Percentiles rank a stretch among this genome's conserved stretches.
phyloP scores from a whole-genome alignment of 2,329 filamentous ascomycete genomes.

The Chaetomiaceae sp. region DNA sequence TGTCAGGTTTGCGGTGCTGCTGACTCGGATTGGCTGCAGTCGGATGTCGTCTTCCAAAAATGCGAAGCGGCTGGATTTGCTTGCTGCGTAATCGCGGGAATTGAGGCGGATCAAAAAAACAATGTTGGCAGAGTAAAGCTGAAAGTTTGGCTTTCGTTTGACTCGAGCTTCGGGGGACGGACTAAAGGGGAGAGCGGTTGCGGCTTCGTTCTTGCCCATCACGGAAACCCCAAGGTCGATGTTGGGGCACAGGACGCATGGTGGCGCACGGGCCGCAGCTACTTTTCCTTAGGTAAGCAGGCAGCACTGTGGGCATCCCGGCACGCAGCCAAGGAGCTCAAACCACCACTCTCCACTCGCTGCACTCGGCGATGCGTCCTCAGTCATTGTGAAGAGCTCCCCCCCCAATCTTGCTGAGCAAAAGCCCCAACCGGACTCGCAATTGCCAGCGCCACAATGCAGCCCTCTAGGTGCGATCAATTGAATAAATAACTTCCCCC shows the following conservation, averaged over 20 bases:
- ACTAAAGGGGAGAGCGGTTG: slow-evolving; percentile 4
- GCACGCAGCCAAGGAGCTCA: slow-evolving; percentile 1
- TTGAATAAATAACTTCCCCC: too few species aligned
- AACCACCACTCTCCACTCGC: not conserved
- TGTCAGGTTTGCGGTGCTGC: not conserved
- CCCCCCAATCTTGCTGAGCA: slow-evolving; percentile 13
- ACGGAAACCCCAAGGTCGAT: not conserved
- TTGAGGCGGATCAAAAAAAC: not conserved
- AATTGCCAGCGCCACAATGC: slow-evolving; percentile 30
- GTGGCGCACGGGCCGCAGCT: slow-evolving; percentile 10
- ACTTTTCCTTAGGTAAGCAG: not conserved
- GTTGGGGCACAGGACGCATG: slow-evolving; percentile 8
- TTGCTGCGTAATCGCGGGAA: not conserved
- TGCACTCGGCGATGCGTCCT: slow-evolving; percentile 5
- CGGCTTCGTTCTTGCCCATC: slow-evolving; percentile 15
- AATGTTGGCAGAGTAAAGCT: too few species aligned
- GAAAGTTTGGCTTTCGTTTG: too few species aligned
- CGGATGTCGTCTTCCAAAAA: too few species aligned
- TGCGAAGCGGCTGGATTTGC: not conserved
- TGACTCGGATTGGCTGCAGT: not conserved
- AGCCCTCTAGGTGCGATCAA: slow-evolving; percentile 28
- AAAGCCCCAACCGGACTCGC: slow-evolving; percentile 16
- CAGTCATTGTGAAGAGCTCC: slow-evolving; percentile 5
- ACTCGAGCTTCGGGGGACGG: not conserved
- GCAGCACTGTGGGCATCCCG: too few species aligned